Evolutionary conservation across 1,284 basidiomycete genomes (phyloP).

Genomic region (Fistulina hepatica): DNA sequence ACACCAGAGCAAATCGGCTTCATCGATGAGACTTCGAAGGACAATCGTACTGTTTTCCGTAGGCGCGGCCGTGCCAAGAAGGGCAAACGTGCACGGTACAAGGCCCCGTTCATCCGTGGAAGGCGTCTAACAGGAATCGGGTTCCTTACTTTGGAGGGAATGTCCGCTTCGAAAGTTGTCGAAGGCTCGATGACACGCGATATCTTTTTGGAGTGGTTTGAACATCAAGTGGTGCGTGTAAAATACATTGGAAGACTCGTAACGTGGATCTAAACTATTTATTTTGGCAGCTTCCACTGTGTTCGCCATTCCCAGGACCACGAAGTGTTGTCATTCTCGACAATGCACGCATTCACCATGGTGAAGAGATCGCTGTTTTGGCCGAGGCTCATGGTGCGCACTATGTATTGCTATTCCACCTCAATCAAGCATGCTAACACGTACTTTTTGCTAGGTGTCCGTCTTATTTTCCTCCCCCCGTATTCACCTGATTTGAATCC

Average conservation of each 20-base stretch:
- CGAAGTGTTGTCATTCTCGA: slow-evolving; percentile 23
- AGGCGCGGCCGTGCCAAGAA: slow-evolving; percentile 9
- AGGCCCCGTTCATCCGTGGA: slow-evolving; percentile 18
- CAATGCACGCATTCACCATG: slow-evolving; percentile 23
- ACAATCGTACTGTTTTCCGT: slow-evolving; percentile 15
- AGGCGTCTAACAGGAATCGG: slow-evolving; percentile 15
- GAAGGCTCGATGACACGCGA: slow-evolving; percentile 22
- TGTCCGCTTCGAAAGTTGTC: slow-evolving; percentile 20
- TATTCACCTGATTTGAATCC: slow-evolving; percentile 28
- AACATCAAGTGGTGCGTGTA: slow-evolving; percentile 17
- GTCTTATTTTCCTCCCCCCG: slow-evolving; percentile 22
- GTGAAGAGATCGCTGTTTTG: slow-evolving; percentile 18
- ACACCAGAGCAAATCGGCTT: slow-evolving; percentile 19
- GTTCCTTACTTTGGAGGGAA: slow-evolving; percentile 20
- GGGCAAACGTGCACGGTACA: slow-evolving; percentile 11
- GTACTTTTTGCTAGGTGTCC: slow-evolving; percentile 13
- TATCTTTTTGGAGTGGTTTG: slow-evolving; percentile 17
- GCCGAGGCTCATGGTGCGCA: slow-evolving; percentile 14
- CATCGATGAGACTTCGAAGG: slow-evolving; percentile 21
- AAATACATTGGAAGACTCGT: not conserved
- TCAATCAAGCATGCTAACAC: too few relatives aligned
- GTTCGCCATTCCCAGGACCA: slow-evolving; percentile 18
- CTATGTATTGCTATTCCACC: slow-evolving; percentile 1
- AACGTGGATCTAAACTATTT: not conserved
- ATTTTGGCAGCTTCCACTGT: slow-evolving; percentile 16